Evolutionary conservation across 768 basidiomycete genomes (phyloP), one percentile per base, ranked within the genome.

Genomic region (Auricularia auricula-judae): DNA sequence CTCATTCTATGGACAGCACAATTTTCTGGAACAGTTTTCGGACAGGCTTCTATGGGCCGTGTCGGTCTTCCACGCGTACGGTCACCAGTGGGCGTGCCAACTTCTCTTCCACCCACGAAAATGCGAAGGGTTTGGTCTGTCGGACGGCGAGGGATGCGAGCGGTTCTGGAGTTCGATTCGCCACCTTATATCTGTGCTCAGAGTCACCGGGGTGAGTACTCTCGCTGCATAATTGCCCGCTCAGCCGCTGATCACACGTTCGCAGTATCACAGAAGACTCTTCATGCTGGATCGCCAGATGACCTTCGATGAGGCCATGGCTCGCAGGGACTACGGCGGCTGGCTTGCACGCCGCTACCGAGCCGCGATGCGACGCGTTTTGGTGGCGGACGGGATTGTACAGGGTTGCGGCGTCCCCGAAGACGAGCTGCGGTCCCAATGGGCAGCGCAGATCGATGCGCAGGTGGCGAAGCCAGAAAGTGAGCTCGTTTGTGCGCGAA

Each of bases 71-170:
- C 64, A 65, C 53, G 53, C 64, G 3, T 65, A 65, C 29, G 61
- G 64, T 3, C 64, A 65, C 44, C 64, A 65, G 42, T 65, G 64
- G 64, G 60, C 60, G 3, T 65, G 61, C 21, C 64, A 65, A 34
- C 39, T 62, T 4, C 60, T 61, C 18, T 65, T 39, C 47, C 59
- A 61, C 43, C 64, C 64, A 23, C 59, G 61, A 3, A 43, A 61
- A 16, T 60, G 61, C 16, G 23, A 36, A 12, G 64, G 61, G 3
- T 65, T 65, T 39, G 64, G 64, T 3, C 39, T 65, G 21, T 47
- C 60, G 3, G 60, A 65, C 43, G 64, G 64, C 21, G 64, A 65
- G 36, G 64, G 64, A 14, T 61, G 64, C 44, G 64, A 65, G 54
- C 21, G 64, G 60, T 39, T 65, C 34, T 65, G 64, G 64, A 65